Evolutionary conservation across 257 asterid species (phyloP), one percentile per base, ranked within the genome.

Genomic region (Nicotiana noctiflora): DNA sequence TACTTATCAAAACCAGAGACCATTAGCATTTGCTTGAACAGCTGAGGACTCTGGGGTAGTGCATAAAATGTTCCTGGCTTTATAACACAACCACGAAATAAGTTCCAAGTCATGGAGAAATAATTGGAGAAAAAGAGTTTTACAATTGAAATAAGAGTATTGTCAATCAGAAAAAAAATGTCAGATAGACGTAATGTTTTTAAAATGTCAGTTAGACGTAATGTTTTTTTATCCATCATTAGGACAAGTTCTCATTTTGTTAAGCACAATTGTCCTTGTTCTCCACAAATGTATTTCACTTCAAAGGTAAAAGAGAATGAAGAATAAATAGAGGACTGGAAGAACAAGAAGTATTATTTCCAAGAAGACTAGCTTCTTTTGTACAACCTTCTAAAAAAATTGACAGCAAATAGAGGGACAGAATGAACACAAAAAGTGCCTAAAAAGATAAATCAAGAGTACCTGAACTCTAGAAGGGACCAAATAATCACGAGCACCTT

Each of bases 401-500:
- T 51, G 55, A 72, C 40, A 72, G 78, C 8, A 46, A 72, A 72
- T 72, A 72, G 59, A 72, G 57, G 77, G 78, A 49, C 23, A 14
- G 79, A 74, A 49, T 49, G 15, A 74, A 7, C 44, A 49, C 15
- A 13, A 49, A 25, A 74, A 74, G 79, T 74, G 51, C 44, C 44
- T 23, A 74, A 74, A 23, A 74, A 74, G 79, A 74, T 75, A 56
- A 19, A 34, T 81, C 65, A 13, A 80, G 44, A 80, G 55, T 84
- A 96, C 99, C 98, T 96, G 99, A 85, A 96, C 81, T 92, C 99
- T 94, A 31, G 99, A 94, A 79, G 99, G 99, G 82, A 96, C 99
- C 88, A 96, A 83, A 90, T 94, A 96, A 90, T 96, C 99, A 80
- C 98, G 90, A 79, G 99, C 99, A 81, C 99, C 99, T 94, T 96